These are phyloP conservation scores for Hirsutella thompsonii DNA, from an alignment of 2,329 filamentous ascomycete species.

Conservation along the genomic window DNA sequence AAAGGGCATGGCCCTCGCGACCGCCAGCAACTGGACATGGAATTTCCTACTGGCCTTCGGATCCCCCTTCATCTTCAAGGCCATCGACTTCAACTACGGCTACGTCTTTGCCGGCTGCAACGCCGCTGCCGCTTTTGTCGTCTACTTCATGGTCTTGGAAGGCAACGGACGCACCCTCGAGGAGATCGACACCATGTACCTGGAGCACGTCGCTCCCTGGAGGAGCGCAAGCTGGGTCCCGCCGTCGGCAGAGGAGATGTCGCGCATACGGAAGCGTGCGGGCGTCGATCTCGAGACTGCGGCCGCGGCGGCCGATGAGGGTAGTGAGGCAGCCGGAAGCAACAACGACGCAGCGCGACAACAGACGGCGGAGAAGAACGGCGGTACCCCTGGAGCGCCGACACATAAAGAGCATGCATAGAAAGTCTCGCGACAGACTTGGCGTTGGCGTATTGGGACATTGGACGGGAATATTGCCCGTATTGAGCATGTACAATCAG, in stretches of 20 bases:
- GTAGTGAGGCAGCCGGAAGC: background rate
- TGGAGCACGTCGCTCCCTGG: slow-evolving; percentile 39
- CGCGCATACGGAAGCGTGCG: slow-evolving; percentile 25
- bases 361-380: too few relatives aligned
- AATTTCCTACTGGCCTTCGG: slow-evolving; percentile 34
- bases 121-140: slow-evolving; percentile 45
- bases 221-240: slow-evolving; percentile 44
- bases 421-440: too few relatives aligned
- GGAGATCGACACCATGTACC: slow-evolving; percentile 69
- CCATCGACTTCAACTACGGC: slow-evolving; percentile 59
- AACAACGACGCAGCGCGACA: too few relatives aligned
- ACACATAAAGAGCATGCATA: too few relatives aligned
- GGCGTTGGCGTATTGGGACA: too few relatives aligned
- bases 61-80: slow-evolving; percentile 57
- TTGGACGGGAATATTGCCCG: too few relatives aligned
- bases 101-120: slow-evolving; percentile 60
- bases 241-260: slow-evolving; percentile 29
- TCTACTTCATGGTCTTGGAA: slow-evolving; percentile 68
- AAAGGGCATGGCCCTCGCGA: slow-evolving; percentile 41
- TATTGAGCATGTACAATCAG: too few relatives aligned
- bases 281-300: slow-evolving; percentile 23
- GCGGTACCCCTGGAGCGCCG: too few relatives aligned
- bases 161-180: slow-evolving; percentile 59
- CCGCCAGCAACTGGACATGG: slow-evolving; percentile 50
- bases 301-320: background rate